Evolutionary conservation across 805 yeast genomes (phyloP).

Genomic region (Candida sithepensis): DNA sequence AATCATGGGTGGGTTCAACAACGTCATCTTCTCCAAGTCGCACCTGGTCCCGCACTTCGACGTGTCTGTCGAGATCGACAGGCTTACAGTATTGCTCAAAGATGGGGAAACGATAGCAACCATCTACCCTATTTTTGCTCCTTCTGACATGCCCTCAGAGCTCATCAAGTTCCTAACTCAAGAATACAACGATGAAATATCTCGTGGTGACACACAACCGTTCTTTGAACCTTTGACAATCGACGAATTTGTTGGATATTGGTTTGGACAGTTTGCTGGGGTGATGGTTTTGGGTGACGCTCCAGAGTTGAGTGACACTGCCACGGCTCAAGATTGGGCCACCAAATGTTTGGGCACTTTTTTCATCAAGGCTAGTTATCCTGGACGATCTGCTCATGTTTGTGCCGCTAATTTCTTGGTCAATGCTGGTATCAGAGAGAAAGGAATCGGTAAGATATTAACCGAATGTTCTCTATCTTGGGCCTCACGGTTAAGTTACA

Average conservation of each 20-base stretch:
- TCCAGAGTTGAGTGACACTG: conserved; percentile 39
- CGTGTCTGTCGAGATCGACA: conserved; percentile 38
- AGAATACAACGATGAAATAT: conserved; percentile 91
- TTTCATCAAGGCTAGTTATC: conserved; percentile 80
- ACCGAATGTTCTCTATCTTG: conserved; percentile 83
- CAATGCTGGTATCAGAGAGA: conserved; percentile 88
- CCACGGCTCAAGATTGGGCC: conserved; percentile 69
- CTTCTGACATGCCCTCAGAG: conserved; percentile 70
- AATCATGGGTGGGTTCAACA: conserved; percentile 31
- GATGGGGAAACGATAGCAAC: conserved; percentile 94
- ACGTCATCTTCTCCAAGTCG: conserved; percentile 26
- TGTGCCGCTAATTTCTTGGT: conserved; percentile 87
- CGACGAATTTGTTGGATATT: conserved; percentile 74
- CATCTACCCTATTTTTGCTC: conserved; percentile 74
- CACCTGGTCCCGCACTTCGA: conserved; percentile 30
- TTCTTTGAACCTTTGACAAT: conserved; percentile 75
- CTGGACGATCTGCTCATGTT: conserved; percentile 91
- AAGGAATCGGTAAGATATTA: conserved; percentile 84
- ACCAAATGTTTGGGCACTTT: conserved; percentile 89
- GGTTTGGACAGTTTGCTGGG: conserved; percentile 87
- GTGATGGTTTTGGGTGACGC: conserved; percentile 76
- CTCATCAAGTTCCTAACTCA: conserved; percentile 78
- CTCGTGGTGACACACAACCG: conserved; percentile 83
- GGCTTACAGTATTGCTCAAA: conserved; percentile 73
- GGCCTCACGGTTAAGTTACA: conserved; percentile 88